Evolutionary conservation across 2,329 filamentous ascomycete species (phyloP).

Genomic region (Calonectria fujianensis): DNA sequence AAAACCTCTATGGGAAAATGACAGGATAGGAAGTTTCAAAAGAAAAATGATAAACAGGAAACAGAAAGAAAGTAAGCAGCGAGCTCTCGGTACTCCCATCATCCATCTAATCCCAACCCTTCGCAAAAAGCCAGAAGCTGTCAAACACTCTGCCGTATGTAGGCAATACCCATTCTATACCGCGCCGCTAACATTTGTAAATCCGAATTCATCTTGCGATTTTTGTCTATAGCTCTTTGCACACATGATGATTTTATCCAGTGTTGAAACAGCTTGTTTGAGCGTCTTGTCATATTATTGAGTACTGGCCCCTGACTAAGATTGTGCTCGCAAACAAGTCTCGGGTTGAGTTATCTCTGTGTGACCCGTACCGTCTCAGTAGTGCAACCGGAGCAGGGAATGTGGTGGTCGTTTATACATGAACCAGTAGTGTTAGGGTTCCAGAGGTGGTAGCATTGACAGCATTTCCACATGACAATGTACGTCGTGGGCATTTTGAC

Average conservation of each 20-base stretch:
- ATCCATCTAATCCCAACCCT: too few relatives aligned
- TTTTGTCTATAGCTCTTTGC: not conserved
- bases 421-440: rapidly evolving
- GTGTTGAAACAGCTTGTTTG: not conserved
- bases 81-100: not conserved
- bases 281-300: not conserved
- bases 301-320: too few relatives aligned
- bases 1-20: too few relatives aligned
- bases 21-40: too few relatives aligned
- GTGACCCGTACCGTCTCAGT: not conserved
- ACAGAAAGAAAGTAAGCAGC: too few relatives aligned
- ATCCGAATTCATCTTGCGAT: not conserved
- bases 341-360: too few relatives aligned
- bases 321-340: too few relatives aligned
- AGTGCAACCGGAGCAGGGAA: not conserved
- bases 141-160: too few relatives aligned
- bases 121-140: too few relatives aligned
- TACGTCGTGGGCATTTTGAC: too few relatives aligned
- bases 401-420: not conserved
- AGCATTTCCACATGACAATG: not conserved
- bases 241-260: not conserved
- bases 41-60: too few relatives aligned
- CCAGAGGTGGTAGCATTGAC: not conserved
- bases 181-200: not conserved
- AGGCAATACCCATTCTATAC: not conserved